These are phyloP conservation scores for Aspergillus sclerotiicarbonarius DNA, from an alignment of 495 filamentous ascomycete genomes.

Conservation along the genomic window DNA sequence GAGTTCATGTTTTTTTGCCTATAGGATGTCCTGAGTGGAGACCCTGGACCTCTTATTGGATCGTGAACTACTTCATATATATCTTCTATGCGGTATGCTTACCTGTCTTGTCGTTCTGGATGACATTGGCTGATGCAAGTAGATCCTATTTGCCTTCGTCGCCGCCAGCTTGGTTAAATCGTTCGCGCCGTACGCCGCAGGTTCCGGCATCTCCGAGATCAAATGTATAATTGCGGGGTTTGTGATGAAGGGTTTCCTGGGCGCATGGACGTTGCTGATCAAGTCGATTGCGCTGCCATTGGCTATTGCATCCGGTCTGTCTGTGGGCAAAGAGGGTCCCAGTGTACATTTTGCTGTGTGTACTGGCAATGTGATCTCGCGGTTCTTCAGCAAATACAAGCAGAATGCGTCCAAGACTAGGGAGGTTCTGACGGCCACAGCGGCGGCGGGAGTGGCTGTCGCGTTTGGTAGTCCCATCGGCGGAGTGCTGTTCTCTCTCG, in stretches of 20 bases:
- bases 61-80: constrained; percentile 84
- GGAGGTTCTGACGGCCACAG: constrained; percentile 91
- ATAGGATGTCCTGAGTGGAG: constrained; percentile 87
- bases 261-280: constrained; percentile 88
- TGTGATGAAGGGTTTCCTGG: constrained; percentile 97
- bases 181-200: constrained; percentile 95
- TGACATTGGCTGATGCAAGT: constrained; percentile 13
- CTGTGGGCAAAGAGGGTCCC: constrained; percentile 95
- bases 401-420: constrained; percentile 91
- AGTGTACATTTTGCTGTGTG: constrained; percentile 98
- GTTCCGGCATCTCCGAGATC: constrained; percentile 97
- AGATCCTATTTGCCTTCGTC: constrained; percentile 79
- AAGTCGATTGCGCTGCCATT: constrained; percentile 90
- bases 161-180: constrained; percentile 84
- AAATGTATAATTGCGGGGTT: constrained; percentile 99
- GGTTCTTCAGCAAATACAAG: constrained; percentile 89
- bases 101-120: background rate
- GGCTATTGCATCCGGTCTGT: constrained; percentile 91
- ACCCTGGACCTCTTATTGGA: constrained; percentile 74
- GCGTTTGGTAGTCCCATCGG: constrained; percentile 98
- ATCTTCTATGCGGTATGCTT: constrained; percentile 76
- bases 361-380: constrained; percentile 93
- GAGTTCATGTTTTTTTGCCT: constrained; percentile 4
- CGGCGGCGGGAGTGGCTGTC: constrained; percentile 92
- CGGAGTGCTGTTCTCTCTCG: constrained; percentile 92